Evolutionary conservation across 2,329 filamentous ascomycete genomes (phyloP).

Genomic region (Lachnum nothofagi): DNA sequence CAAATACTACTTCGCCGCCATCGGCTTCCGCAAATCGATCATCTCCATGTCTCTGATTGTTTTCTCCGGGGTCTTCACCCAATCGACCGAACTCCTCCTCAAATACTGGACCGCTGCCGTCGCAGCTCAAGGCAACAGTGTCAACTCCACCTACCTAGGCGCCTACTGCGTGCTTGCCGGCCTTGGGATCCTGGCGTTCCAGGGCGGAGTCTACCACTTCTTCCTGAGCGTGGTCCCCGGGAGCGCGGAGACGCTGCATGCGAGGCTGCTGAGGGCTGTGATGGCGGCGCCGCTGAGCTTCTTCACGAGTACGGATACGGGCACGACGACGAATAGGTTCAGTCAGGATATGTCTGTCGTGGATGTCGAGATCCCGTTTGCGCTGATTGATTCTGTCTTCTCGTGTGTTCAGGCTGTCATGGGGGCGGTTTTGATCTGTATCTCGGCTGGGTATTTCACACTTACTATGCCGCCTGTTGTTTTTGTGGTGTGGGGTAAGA

Average conservation of each 20-base stretch:
- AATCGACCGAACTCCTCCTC: conserved; percentile 19
- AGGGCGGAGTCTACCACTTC: conserved; percentile 32
- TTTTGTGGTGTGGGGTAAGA: conserved; percentile 27
- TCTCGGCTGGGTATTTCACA: background rate
- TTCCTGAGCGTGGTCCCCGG: conserved; percentile 50
- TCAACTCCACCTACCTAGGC: conserved; percentile 22
- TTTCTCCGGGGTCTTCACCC: conserved; percentile 33
- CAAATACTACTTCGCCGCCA: conserved; percentile 27
- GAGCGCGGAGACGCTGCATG: conserved; percentile 47
- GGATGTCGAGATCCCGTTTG: conserved; percentile 27
- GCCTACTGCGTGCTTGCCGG: conserved; percentile 11
- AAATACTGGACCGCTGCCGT: conserved; percentile 37
- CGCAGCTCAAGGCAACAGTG: conserved; percentile 19
- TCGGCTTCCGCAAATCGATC: conserved; percentile 17
- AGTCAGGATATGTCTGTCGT: conserved; percentile 38
- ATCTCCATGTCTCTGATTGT: conserved; percentile 23
- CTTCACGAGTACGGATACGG: conserved; percentile 40
- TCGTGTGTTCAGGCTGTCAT: conserved; percentile 16
- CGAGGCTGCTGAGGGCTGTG: conserved; percentile 43
- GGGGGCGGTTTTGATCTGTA: conserved; percentile 36
- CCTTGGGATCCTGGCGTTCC: conserved; percentile 23
- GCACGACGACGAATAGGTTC: conserved; percentile 33
- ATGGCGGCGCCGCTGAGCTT: conserved; percentile 38
- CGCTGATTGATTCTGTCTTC: conserved; percentile 30
- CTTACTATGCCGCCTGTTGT: conserved; percentile 30